These are phyloP conservation scores for Whalleya microplaca DNA, from an alignment of 2,329 filamentous ascomycete species.

Conservation along the genomic window DNA sequence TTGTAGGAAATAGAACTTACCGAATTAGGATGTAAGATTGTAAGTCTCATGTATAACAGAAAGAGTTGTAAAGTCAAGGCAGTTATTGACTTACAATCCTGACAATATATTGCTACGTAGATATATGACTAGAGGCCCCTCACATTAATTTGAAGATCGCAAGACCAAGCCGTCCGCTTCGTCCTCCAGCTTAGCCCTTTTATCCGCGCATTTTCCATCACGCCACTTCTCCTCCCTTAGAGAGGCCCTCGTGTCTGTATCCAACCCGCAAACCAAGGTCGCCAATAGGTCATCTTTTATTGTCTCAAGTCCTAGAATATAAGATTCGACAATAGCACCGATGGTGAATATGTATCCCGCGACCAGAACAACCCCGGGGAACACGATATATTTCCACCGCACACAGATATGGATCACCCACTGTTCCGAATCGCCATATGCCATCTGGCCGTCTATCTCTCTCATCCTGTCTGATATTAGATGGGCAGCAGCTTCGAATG, in stretches of 20 bases:
- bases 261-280: conserved; percentile 6
- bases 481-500: conserved; percentile 1
- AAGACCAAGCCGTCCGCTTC: not conserved
- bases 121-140: too few species aligned
- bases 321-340: not conserved
- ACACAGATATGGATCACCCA: conserved; percentile 9
- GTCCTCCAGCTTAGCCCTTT: not conserved
- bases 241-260: conserved; percentile 1
- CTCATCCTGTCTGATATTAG: conserved; percentile 1
- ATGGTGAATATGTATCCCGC: conserved; percentile 3
- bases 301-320: not conserved
- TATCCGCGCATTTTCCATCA: not conserved
- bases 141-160: too few species aligned
- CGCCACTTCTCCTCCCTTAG: conserved; percentile 3
- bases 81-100: too few species aligned
- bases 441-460: not conserved
- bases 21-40: too few species aligned
- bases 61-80: too few species aligned
- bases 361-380: conserved; percentile 4
- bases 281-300: conserved; percentile 9
- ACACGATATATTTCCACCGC: conserved; percentile 5
- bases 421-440: not conserved
- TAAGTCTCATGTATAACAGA: too few species aligned
- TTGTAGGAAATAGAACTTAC: too few species aligned
- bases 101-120: too few species aligned